Evolutionary conservation across 2,329 filamentous ascomycete genomes (phyloP), one percentile per base, ranked within the genome.

Genomic region (Paramyrothecium sp.): DNA sequence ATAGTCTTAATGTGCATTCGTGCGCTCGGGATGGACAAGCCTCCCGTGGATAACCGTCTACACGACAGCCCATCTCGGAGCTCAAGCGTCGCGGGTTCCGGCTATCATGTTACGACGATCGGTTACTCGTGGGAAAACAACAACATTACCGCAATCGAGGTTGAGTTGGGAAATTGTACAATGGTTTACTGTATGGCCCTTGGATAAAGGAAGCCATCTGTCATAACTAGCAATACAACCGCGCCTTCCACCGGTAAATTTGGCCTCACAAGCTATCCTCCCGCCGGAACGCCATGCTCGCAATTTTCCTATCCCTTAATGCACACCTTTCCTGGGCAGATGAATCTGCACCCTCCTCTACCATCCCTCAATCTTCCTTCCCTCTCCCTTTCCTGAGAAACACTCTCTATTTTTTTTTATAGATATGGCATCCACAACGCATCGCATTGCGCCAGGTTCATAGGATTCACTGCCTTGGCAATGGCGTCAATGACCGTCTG

Each of bases 371-470:
- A 23, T 30, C 5, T 7, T 22, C 49, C 49, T 22, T 19, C 47
- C n/a, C 41, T n/a, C 16, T 49, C 16, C 47, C 47, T 19, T 33
- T 51, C 30, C 21, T 11, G n/a, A 30, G 17, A n/a, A 17, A 50
- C 12, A 16, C 19, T 53, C 38, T 41, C 48, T 30, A 8, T 20
- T 13, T 41, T 41, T n/a, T n/a, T 41, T 75, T 81, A 98, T 69
- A 98, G 78, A 78, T 96, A 99, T 22, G 92, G 89, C 94, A 98
- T 98, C 92, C 95, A 99, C 66, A 99, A 78, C 58, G 93, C 88
- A 80, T 99, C 95, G 68, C 90, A 93, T 74, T 91, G 85, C 49
- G 90, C 89, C 74, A 99, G 74, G 72, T 95, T 92, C 78, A 91
- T 87, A 1, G 95, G 95, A 75, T 97, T 96, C 17, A 96, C 93